Evolutionary conservation across 805 yeast genomes (phyloP).

Genomic region (Sugiyamaella qingdaonensis): DNA sequence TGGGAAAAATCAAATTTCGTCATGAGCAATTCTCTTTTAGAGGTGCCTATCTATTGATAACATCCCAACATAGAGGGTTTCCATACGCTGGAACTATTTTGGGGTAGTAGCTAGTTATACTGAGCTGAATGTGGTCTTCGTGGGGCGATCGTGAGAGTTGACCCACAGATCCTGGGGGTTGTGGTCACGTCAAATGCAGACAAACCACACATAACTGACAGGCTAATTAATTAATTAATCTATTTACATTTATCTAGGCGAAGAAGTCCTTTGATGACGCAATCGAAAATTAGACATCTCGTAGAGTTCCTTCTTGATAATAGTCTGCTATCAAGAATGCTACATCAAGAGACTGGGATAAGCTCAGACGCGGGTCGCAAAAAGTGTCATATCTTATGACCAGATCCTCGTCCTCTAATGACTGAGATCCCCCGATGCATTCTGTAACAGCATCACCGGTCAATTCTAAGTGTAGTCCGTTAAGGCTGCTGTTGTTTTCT

Average conservation of each 20-base stretch:
- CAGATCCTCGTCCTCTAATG: slow-evolving; percentile 36
- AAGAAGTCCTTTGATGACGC: too few relatives aligned
- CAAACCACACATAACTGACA: too few relatives aligned
- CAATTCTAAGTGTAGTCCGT: slow-evolving; percentile 41
- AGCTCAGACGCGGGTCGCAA: slow-evolving; percentile 40
- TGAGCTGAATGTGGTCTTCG: too few relatives aligned
- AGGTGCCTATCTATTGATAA: too few relatives aligned
- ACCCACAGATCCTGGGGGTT: too few relatives aligned
- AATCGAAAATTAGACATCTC: not conserved
- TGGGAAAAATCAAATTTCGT: slow-evolving; percentile 53
- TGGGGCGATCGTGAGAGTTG: too few relatives aligned
- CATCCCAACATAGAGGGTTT: too few relatives aligned
- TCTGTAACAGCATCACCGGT: slow-evolving; percentile 44
- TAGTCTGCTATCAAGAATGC: slow-evolving; percentile 41
- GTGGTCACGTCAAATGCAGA: too few relatives aligned
- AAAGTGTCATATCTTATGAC: slow-evolving; percentile 40
- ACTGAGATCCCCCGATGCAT: slow-evolving; percentile 41
- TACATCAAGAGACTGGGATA: slow-evolving; percentile 38
- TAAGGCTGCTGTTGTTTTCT: slow-evolving; percentile 31
- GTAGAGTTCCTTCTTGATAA: slow-evolving; percentile 14
- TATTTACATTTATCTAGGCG: too few relatives aligned
- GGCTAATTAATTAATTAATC: too few relatives aligned
- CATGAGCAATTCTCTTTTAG: not conserved
- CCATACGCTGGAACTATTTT: too few relatives aligned
- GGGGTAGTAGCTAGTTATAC: too few relatives aligned